phyloP scores from a whole-genome alignment of 2,329 filamentous ascomycete species.

The Chaetomium globosum region DNA sequence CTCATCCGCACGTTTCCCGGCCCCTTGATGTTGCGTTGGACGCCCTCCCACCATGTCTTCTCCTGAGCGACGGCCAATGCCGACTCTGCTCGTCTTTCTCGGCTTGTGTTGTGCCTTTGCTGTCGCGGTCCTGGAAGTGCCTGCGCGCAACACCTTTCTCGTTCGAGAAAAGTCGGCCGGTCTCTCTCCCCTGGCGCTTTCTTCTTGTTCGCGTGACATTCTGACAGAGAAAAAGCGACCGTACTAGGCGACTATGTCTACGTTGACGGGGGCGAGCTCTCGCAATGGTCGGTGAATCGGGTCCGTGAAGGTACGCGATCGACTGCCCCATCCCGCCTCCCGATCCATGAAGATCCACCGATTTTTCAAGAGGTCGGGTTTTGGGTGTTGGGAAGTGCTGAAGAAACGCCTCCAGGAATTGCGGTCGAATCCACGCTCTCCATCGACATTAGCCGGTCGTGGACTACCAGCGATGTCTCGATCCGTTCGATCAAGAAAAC shows the following conservation, averaged over 20 bases:
- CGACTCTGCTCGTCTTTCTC: not conserved
- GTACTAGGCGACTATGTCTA: slow-evolving; percentile 32
- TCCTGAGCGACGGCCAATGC: not conserved
- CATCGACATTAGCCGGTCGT: slow-evolving; percentile 32
- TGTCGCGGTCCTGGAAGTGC: not conserved
- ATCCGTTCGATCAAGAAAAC: slow-evolving; percentile 15
- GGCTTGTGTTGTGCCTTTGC: not conserved
- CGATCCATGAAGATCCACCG: not conserved
- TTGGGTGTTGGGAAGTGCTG: not conserved
- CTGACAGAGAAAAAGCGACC: slow-evolving; percentile 6
- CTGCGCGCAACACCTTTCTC: slow-evolving; percentile 4
- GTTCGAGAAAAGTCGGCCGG: slow-evolving; percentile 7
- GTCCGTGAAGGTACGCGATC: not conserved
- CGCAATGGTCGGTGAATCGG: slow-evolving; percentile 18
- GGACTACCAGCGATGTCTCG: slow-evolving; percentile 22
- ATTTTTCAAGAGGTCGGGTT: not conserved
- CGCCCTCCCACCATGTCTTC: not conserved
- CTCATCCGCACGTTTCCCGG: not conserved
- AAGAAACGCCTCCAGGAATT: not conserved
- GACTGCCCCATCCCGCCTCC: not conserved
- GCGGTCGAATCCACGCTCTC: slow-evolving; percentile 25
- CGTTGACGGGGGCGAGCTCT: slow-evolving; percentile 32
- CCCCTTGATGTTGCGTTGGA: not conserved
- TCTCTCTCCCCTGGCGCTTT: not conserved
- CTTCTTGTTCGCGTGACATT: not conserved